These are phyloP conservation scores for Orbilia ellipsospora DNA, from an alignment of 2,329 filamentous ascomycete genomes.

Conservation along the genomic window DNA sequence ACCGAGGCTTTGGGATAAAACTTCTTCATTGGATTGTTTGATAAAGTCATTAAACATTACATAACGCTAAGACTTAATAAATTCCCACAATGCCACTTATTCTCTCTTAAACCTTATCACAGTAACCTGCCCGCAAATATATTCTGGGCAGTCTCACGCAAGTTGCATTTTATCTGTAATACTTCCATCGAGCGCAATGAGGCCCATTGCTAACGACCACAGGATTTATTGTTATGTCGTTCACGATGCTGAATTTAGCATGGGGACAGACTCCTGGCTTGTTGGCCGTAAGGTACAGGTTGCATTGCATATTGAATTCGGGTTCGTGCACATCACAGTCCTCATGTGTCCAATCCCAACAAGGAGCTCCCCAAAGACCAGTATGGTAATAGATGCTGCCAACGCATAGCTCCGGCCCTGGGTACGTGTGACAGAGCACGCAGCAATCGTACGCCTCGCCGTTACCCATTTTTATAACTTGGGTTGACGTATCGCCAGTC, in stretches of 20 bases:
- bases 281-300: conserved; percentile 4
- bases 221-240: background rate
- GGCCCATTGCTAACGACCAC: conserved; percentile 24
- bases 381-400: conserved; percentile 14
- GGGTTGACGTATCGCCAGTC: background rate
- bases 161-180: background rate
- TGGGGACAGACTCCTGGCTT: conserved; percentile 6
- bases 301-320: conserved; percentile 8
- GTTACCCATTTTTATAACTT: conserved; percentile 3
- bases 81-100: too few species aligned
- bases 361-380: background rate
- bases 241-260: conserved; percentile 3
- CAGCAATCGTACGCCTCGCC: conserved; percentile 28
- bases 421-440: conserved; percentile 21
- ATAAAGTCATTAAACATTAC: too few species aligned
- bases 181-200: conserved; percentile 21
- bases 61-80: too few species aligned
- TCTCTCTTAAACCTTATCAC: too few species aligned
- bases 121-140: too few species aligned
- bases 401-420: conserved; percentile 1
- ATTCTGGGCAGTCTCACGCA: too few species aligned
- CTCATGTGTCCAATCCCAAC: background rate
- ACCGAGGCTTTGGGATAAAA: too few species aligned
- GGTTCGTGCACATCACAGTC: background rate
- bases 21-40: too few species aligned